phyloP scores from a whole-genome alignment of 2,329 filamentous ascomycete species.

The Lachnellula hyalina region DNA sequence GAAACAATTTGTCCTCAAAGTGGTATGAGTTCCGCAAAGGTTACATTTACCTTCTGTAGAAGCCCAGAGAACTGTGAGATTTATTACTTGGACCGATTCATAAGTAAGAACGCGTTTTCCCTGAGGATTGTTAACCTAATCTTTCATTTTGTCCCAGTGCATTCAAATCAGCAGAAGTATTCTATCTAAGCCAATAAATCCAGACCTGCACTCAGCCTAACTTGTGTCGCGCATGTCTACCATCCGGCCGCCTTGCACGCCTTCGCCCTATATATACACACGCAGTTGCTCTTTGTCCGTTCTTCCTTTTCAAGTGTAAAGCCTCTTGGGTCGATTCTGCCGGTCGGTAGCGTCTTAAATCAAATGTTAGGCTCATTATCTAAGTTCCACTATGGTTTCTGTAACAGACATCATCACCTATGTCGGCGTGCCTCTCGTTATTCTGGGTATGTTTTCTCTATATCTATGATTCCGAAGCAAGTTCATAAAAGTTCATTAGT shows the following conservation, averaged over 20 bases:
- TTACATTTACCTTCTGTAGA: neutral
- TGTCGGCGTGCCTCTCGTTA: slow-evolving; percentile 50
- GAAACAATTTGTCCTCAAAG: neutral
- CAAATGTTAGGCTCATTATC: neutral
- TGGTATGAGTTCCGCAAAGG: neutral
- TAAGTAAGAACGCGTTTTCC: neutral
- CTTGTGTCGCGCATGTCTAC: no score
- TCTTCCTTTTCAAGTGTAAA: no score
- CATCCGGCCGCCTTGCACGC: no score
- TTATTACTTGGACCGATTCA: neutral
- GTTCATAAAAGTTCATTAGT: neutral
- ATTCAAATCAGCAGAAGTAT: no score
- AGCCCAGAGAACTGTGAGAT: neutral
- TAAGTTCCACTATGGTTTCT: slow-evolving; percentile 14
- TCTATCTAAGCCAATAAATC: no score
- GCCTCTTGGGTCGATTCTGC: no score
- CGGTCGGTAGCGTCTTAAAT: no score
- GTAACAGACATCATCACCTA: slow-evolving; percentile 48
- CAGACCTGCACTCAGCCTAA: no score
- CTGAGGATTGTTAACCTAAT: neutral
- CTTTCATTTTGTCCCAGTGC: neutral
- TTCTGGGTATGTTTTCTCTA: slow-evolving; percentile 37
- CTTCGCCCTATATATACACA: no score
- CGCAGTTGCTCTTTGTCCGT: no score
- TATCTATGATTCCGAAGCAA: neutral